These are phyloP conservation scores for Nitzschia sp. DNA, from an alignment of 108 stramenopile species.

Conservation along the genomic window DNA sequence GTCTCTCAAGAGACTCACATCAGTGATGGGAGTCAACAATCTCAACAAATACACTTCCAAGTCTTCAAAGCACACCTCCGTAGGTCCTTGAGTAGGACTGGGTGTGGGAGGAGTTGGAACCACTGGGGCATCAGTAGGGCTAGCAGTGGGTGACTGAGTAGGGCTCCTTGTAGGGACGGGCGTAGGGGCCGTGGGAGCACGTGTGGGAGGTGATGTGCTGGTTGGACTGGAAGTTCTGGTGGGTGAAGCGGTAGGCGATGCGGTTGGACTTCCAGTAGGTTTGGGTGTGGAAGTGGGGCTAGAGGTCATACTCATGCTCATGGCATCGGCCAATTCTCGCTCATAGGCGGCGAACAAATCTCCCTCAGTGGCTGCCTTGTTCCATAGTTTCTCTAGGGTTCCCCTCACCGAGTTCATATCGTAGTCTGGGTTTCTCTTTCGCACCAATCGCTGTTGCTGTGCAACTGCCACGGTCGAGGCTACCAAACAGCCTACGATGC, in stretches of 20 bases:
- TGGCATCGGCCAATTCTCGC: slow-evolving; percentile 6
- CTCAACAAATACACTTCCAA: slow-evolving; percentile 11
- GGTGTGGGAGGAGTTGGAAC: slow-evolving; percentile 11
- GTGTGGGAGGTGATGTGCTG: background rate
- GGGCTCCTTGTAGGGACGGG: background rate
- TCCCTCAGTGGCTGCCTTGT: background rate
- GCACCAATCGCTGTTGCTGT: too few relatives aligned
- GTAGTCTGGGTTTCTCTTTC: too few relatives aligned
- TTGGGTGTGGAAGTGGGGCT: background rate
- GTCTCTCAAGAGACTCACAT: slow-evolving; percentile 12
- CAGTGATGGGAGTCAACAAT: slow-evolving; percentile 17
- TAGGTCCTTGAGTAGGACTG: slow-evolving; percentile 17
- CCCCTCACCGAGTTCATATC: background rate
- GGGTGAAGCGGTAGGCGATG: background rate
- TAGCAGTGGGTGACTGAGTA: background rate
- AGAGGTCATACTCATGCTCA: slow-evolving; percentile 28
- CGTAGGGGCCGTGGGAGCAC: background rate
- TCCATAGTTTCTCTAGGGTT: slow-evolving; percentile 7
- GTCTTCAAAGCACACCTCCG: background rate
- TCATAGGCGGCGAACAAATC: slow-evolving; percentile 3
- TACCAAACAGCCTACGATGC: too few relatives aligned
- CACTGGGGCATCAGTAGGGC: slow-evolving; percentile 9
- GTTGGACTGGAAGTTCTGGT: background rate
- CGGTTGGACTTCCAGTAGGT: background rate
- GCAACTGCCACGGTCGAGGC: too few relatives aligned